These are phyloP conservation scores for Rhipidocladum racemiflorum DNA, from an alignment of 176 grass and related monocot genomes.

Conservation along the genomic window DNA sequence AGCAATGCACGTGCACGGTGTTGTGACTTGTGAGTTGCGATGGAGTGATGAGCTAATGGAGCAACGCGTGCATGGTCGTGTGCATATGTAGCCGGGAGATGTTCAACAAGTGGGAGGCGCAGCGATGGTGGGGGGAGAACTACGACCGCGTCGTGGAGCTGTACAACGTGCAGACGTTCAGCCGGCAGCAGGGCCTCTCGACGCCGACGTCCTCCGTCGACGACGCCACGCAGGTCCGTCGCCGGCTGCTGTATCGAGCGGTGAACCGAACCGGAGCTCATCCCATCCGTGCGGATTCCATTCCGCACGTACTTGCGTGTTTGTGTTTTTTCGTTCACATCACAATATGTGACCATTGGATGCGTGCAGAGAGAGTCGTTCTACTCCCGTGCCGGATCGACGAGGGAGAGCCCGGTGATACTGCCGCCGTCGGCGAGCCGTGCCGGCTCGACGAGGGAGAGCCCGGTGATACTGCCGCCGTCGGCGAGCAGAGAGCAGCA, in stretches of 20 bases:
- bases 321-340: not conserved
- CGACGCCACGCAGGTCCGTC: slow-evolving; percentile 44
- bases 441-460: too few relatives aligned
- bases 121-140: slow-evolving; percentile 99
- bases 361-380: slow-evolving; percentile 71
- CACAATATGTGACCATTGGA: not conserved
- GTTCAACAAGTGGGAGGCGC: slow-evolving; percentile 99
- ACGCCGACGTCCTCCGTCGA: slow-evolving; percentile 79
- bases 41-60: not conserved
- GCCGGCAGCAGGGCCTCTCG: slow-evolving; percentile 75
- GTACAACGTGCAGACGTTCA: slow-evolving; percentile 96
- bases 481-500: too few relatives aligned
- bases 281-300: not conserved
- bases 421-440: slow-evolving; percentile 17
- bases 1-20: not conserved
- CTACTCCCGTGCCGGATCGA: slow-evolving; percentile 61
- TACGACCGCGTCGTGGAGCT: slow-evolving; percentile 99
- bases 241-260: not conserved
- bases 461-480: too few relatives aligned
- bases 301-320: not conserved
- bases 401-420: slow-evolving; percentile 58
- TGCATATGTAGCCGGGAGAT: slow-evolving; percentile 65
- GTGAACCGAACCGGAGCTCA: not conserved
- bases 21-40: not conserved
- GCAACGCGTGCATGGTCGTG: not conserved